Conservation (phyloP, 2,329 filamentous ascomycete species). For the Botrytis elliptica region DNA sequence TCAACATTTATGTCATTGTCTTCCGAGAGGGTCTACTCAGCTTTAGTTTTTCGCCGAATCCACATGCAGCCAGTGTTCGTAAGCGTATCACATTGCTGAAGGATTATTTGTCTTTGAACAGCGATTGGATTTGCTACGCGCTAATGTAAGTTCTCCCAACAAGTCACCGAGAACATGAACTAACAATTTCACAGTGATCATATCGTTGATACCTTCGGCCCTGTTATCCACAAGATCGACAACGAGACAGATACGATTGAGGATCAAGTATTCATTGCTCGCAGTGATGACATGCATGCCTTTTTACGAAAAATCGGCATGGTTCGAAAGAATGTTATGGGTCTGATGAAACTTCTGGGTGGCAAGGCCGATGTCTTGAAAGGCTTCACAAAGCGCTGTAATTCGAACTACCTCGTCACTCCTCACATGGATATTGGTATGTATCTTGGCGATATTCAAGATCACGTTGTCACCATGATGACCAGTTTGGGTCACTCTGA, state of each 20-base stretch:
- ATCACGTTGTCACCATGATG: conserved; percentile 99
- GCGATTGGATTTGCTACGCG: conserved; percentile 99
- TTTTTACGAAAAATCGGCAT: conserved; percentile 88
- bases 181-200: conserved; percentile 63
- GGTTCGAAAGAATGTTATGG: conserved; percentile 92
- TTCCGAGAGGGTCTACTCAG: conserved; percentile 94
- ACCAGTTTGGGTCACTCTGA: conserved; percentile 94
- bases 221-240: conserved; percentile 84
- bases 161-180: background rate
- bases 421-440: conserved; percentile 95
- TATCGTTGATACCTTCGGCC: conserved; percentile 94
- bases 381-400: conserved; percentile 97
- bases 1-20: conserved; percentile 95
- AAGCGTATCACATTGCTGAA: conserved; percentile 89
- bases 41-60: conserved; percentile 87
- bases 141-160: conserved; percentile 68
- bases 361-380: conserved; percentile 98
- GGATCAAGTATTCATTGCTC: conserved; percentile 90
- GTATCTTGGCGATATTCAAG: conserved; percentile 96
- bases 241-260: conserved; percentile 88
- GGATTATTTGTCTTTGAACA: conserved; percentile 90
- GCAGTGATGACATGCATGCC: conserved; percentile 81
- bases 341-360: conserved; percentile 84
- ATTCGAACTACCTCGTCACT: conserved; percentile 93
- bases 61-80: conserved; percentile 83